Conservation (phyloP, 164 flowering plant species). For the Brasenia schreberi region DNA sequence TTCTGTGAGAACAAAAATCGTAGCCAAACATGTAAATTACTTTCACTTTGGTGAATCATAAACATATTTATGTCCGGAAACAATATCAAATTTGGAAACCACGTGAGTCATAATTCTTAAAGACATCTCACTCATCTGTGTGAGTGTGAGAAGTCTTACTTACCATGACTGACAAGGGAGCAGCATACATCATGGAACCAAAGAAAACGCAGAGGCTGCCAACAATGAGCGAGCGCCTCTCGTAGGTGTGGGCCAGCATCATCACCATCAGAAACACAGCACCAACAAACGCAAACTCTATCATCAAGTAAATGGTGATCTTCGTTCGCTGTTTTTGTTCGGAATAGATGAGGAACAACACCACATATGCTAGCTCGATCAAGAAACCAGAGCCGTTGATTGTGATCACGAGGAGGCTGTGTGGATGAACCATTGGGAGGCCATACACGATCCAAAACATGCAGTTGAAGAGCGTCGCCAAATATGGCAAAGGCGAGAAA, state of each 20-base stretch:
- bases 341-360: slow-evolving; percentile 8
- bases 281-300: slow-evolving; percentile 26
- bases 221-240: slow-evolving; percentile 28
- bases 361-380: slow-evolving; percentile 8
- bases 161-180: slow-evolving; percentile 68
- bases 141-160: slow-evolving; percentile 4
- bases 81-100: no score
- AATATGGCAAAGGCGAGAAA: slow-evolving; percentile 12
- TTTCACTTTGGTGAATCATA: no score
- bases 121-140: no score
- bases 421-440: slow-evolving; percentile 10
- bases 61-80: no score
- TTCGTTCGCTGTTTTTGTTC: slow-evolving; percentile 13
- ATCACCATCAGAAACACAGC: slow-evolving; percentile 22
- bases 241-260: slow-evolving; percentile 24
- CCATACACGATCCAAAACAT: slow-evolving; percentile 10
- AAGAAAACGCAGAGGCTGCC: slow-evolving; percentile 39
- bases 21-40: no score
- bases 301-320: slow-evolving; percentile 16
- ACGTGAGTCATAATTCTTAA: no score
- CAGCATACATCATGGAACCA: slow-evolving; percentile 49
- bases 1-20: no score
- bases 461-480: slow-evolving; percentile 16
- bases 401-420: slow-evolving; percentile 10
- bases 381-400: slow-evolving; percentile 7